Percentiles rank a stretch among this genome's conserved stretches.
Evolutionary conservation across 768 basidiomycete genomes (phyloP).

Genomic region (Suillus weaverae): DNA sequence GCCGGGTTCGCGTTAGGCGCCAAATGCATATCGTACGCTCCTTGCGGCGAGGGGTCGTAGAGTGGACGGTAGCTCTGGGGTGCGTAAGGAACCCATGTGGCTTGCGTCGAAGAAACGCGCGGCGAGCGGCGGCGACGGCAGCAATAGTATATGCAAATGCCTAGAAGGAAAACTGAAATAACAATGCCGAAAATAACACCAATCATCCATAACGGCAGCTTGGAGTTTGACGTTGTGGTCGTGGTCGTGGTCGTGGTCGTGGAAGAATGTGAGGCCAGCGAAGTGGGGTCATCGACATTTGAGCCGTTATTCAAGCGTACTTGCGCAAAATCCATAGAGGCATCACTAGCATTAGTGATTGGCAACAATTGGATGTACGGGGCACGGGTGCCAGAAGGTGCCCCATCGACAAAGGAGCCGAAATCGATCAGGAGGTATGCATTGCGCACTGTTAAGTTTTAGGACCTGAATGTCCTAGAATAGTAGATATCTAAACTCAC

Average conservation of each 20-base stretch:
- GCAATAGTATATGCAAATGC: constrained; percentile 6
- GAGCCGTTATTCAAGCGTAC: constrained; percentile 11
- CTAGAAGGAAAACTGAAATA: constrained; percentile 12
- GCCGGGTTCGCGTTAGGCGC: constrained; percentile 10
- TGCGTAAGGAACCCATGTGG: constrained; percentile 11
- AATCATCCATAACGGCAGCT: constrained; percentile 14
- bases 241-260: constrained; percentile 31
- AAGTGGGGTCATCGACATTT: constrained; percentile 20
- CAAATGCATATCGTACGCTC: constrained; percentile 30
- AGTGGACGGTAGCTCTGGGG: constrained; percentile 22
- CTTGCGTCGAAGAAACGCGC: background rate
- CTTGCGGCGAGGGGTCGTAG: constrained; percentile 28
- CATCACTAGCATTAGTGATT: constrained; percentile 48
- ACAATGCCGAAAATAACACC: constrained; percentile 15
- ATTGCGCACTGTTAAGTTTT: constrained; percentile 53
- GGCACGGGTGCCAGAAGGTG: constrained; percentile 33
- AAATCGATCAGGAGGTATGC: constrained; percentile 64
- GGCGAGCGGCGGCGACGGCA: constrained; percentile 16
- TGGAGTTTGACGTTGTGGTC: constrained; percentile 27
- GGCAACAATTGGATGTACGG: constrained; percentile 69
- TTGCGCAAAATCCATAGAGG: constrained; percentile 19
- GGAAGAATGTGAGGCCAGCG: constrained; percentile 17
- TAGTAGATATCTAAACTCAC: constrained; percentile 38
- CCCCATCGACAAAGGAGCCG: constrained; percentile 56
- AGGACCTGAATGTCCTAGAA: background rate